Base-by-base conservation (phyloP, 305 asterid genomes). In the Fraxinus platypoda region DNA sequence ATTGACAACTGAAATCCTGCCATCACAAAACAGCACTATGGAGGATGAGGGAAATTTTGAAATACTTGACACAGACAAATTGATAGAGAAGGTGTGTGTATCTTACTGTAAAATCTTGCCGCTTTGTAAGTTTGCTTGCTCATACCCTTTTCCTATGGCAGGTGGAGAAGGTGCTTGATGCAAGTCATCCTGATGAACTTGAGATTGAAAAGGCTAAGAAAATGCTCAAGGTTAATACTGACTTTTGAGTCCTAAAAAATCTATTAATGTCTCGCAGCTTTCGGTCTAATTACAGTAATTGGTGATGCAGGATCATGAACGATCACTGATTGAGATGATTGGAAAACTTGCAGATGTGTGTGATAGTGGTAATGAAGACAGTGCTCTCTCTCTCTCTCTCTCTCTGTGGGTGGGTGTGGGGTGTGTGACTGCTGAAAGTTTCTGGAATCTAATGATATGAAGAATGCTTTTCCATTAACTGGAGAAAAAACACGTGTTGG, bases 201-300 rank as follows among this genome's bases (percentile, higher is more conserved):
- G 97, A 96, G 96, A 87, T 96, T 81, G 92, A 92, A 87, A 94
- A 89, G 86, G 98, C 99, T 43, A 96, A 96, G 91, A 93, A 91
- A 87, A 84, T 93, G 95, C 98, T 96, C 76, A 92, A 94, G 98
- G 99, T 93, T 76, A 75, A 74, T 59, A 46, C 72, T 4, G 4
- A 26, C 23, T 74, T 46, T 35, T 41, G 62, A 81, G 59, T 43
- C 62, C 46, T 77, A 38, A 41, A 37, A 28, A 25, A 57, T 49
- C 81, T 68, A 8, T 81, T 80, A 35, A 57, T 64, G n/a, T 70
- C 81, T 66, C 11, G 31, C 62, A 38, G 26, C 52, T 74, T 82
- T 80, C 46, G 74, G 49, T 25, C 87, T 84, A 75, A 30, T 25
- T 81, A 15, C 52, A 81, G 23, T 66, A 75, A 82, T 80, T 85